Evolutionary conservation across 768 basidiomycete genomes (phyloP).

Genomic region (Lactarius quietus): DNA sequence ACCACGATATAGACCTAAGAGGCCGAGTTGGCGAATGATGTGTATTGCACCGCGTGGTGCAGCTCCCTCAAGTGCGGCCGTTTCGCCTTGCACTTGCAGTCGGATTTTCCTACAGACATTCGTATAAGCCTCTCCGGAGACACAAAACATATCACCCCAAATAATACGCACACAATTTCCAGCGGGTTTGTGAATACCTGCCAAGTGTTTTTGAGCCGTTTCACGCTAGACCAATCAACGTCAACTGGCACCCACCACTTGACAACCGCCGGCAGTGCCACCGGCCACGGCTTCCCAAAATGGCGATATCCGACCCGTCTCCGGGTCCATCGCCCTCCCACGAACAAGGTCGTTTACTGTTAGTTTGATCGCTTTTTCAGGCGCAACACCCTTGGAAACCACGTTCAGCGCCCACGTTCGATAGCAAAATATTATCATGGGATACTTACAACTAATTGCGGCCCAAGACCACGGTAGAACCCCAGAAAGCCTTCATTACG

Average conservation of each 20-base stretch:
- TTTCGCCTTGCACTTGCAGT: conserved; percentile 92
- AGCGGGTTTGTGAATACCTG: conserved; percentile 97
- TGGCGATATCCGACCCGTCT: conserved; percentile 92
- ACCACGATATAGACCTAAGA: conserved; percentile 91
- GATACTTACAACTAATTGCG: conserved; percentile 77
- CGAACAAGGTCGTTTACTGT: conserved; percentile 94
- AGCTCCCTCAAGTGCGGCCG: conserved; percentile 80
- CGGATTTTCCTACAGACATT: conserved; percentile 72
- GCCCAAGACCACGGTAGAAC: conserved; percentile 96
- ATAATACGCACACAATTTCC: conserved; percentile 76
- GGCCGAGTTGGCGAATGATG: conserved; percentile 88
- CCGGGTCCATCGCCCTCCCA: conserved; percentile 80
- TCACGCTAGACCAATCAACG: conserved; percentile 2
- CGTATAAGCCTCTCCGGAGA: not conserved
- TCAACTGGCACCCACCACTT: conserved; percentile 72
- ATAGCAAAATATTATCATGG: not conserved
- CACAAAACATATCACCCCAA: not conserved
- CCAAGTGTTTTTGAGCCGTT: conserved; percentile 2
- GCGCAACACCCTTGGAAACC: conserved; percentile 76
- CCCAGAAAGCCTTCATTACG: conserved; percentile 90
- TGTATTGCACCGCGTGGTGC: conserved; percentile 83
- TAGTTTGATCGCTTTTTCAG: conserved; percentile 97
- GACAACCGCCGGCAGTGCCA: conserved; percentile 91
- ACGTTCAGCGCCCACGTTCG: not conserved
- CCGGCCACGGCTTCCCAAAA: conserved; percentile 91